Evolutionary conservation across 164 flowering plant genomes (phyloP).

Genomic region (Echeveria elegans): DNA sequence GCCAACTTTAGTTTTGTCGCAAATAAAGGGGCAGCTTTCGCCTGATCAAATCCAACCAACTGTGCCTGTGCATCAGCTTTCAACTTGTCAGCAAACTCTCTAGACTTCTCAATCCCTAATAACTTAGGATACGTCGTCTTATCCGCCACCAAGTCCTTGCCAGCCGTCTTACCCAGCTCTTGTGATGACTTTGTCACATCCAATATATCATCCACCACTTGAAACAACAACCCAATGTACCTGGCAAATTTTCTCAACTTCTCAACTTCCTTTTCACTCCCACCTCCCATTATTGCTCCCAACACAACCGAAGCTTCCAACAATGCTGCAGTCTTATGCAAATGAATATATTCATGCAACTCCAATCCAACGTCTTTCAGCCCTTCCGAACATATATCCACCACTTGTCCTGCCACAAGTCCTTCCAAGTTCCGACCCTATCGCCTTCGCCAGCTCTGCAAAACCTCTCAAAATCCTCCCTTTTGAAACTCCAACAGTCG

Average conservation of each 20-base stretch:
- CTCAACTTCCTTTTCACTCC: slow-evolving; percentile 44
- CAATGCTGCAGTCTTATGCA: slow-evolving; percentile 65
- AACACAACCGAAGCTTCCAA: slow-evolving; percentile 60
- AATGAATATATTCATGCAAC: slow-evolving; percentile 52
- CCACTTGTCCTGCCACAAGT: slow-evolving; percentile 70
- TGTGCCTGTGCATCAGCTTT: slow-evolving; percentile 42
- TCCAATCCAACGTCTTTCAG: slow-evolving; percentile 43
- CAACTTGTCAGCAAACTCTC: slow-evolving; percentile 47
- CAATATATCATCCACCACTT: slow-evolving; percentile 75
- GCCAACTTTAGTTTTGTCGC: slow-evolving; percentile 40
- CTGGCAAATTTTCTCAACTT: slow-evolving; percentile 50
- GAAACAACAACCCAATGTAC: slow-evolving; percentile 56
- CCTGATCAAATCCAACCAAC: slow-evolving; percentile 44
- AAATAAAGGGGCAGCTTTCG: slow-evolving; percentile 54
- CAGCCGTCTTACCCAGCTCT: slow-evolving; percentile 75
- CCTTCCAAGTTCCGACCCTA: slow-evolving; percentile 70
- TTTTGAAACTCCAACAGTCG: slow-evolving; percentile 37
- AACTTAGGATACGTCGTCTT: slow-evolving; percentile 65
- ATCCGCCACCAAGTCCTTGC: slow-evolving; percentile 64
- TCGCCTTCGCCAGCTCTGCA: slow-evolving; percentile 47
- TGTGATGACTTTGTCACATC: slow-evolving; percentile 58
- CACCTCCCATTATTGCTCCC: slow-evolving; percentile 73
- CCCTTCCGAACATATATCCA: slow-evolving; percentile 51
- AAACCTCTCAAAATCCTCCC: slow-evolving; percentile 33
- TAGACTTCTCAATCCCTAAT: slow-evolving; percentile 57